Evolutionary conservation across 2,329 filamentous ascomycete species (phyloP), one percentile per base, ranked within the genome.

Genomic region (Venturia asperata): DNA sequence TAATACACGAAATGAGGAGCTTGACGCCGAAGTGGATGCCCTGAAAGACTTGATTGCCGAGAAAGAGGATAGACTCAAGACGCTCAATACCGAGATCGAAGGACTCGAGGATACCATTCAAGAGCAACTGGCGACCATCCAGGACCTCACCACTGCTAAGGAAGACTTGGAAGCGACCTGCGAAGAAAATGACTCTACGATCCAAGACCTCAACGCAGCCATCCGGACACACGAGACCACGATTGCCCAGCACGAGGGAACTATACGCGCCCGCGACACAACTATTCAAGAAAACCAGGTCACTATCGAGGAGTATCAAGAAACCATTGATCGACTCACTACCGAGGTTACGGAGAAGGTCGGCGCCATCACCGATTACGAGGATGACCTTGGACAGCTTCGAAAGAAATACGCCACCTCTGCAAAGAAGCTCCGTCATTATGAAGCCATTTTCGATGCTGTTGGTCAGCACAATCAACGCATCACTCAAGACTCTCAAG

Each of bases 301-400:
- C 30, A 58, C 52, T 3, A 58, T 58, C 30, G 27, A 21, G 13
- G 52, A 58, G 52, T 58, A 58, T 19, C 27, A 15, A 19, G 52
- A 58, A 27, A 58, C 30, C 7, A 30, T 58, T 5, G 30, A 58
- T 37, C 27, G 15, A 37, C 52, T 58, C 52, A 37, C 27, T 27
- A 58, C 52, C 27, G 21, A 58, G 13, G 52, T 58, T 27, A 37
- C 15, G 27, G 30, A 34, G 52, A 58, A 37, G 30, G 30, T 34
- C 3, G 52, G 52, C 27, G 17, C 30, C 19, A 37, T 37, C 19
- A 37, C 27, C 1, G 52, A 58, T 21, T 37, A n/a, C 13, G 30
- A 58, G 30, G 52, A 58, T 15, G 52, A 58, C 17, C 52, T 58
- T 27, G 52, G 30, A 37, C 52, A 58, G 52, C 52, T 58, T 10